A percentile compares a stretch with the other conserved stretches of the same genome.
Conservation (phyloP, 306 rosid species). For the Hylodesmum podocarpum region DNA sequence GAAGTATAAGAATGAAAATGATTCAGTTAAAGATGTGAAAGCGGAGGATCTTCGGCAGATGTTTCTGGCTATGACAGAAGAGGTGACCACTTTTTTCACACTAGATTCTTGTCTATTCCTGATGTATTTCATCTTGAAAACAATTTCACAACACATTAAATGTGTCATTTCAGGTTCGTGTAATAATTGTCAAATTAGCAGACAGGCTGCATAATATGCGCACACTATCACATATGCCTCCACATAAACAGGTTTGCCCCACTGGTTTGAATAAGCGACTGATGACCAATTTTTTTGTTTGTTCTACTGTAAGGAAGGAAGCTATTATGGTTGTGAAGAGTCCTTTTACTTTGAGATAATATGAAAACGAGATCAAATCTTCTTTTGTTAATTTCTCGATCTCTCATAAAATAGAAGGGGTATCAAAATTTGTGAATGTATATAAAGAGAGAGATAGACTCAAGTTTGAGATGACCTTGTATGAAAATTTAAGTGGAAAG, state of each 20-base stretch:
- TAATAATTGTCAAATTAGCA: constrained; percentile 94
- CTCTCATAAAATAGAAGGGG: background rate
- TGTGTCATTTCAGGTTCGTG: constrained; percentile 78
- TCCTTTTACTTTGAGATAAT: constrained; percentile 5
- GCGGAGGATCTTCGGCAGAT: constrained; percentile 97
- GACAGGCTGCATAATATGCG: constrained; percentile 98
- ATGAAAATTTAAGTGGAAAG: background rate
- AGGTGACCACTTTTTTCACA: constrained; percentile 52
- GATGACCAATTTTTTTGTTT: background rate
- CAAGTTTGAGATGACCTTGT: background rate
- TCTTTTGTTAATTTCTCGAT: background rate
- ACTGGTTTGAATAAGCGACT: constrained; percentile 25
- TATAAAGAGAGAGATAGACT: background rate
- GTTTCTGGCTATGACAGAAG: constrained; percentile 99
- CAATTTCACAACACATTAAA: constrained; percentile 32
- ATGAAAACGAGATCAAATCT: background rate
- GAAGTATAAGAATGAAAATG: constrained; percentile 75
- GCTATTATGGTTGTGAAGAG: constrained; percentile 6
- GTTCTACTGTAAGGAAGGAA: background rate
- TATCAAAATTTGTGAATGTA: background rate
- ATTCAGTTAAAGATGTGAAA: constrained; percentile 91
- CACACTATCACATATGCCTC: constrained; percentile 96
- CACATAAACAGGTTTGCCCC: constrained; percentile 85
- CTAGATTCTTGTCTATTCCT: constrained; percentile 23
- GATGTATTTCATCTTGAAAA: constrained; percentile 25